Base-by-base conservation (phyloP, 2,329 filamentous ascomycete species). In the Diaporthe citri region DNA sequence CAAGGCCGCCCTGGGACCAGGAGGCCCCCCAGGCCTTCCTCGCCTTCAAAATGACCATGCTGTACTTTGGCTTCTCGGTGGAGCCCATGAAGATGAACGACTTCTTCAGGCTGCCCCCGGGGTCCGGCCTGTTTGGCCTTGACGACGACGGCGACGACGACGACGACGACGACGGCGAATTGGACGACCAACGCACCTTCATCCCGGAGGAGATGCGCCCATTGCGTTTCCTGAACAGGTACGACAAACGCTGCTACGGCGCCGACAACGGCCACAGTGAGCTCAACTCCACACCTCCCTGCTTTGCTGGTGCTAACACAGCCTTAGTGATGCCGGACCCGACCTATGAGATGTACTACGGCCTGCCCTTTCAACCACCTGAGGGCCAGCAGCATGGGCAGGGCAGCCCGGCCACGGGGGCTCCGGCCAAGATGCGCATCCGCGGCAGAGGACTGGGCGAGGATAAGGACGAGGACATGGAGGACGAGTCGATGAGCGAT, bases 21-120 rank as follows among this genome's bases (percentile, higher is more conserved):
- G 64, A 41, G n/a, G 28, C 31, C 5, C 52, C 46, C 36, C 70
- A 34, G 22, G 69, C 69, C 1, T 71, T 70, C 1, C 73, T 87
- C 22, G 80, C 81, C 3, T 82, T 84, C n/a, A 88, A 87, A 77
- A 74, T 89, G 74, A 80, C 86, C 0, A 83, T 87, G 80, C 80
- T 87, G 59, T 88, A 85, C 78, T 88, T 88, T 75, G 87, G 87
- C 0, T 77, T 88, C 8, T 85, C 86, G 0, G 81, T 88, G 4
- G 85, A 84, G 67, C 86, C 87, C 0, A 77, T 86, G 39, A 80
- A 81, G 55, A 78, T 80, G 4, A 78, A 82, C 34, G 75, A 79
- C 15, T 56, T 41, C 46, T 59, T 72, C 39, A 22, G n/a, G n/a
- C n/a, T 69, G 22, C 48, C 64, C 7, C 8, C n/a, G 3, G 64